Percentiles rank a stretch among this genome's conserved stretches.
phyloP scores from a whole-genome alignment of 176 grass and related monocot species.

The Ananas comosus region DNA sequence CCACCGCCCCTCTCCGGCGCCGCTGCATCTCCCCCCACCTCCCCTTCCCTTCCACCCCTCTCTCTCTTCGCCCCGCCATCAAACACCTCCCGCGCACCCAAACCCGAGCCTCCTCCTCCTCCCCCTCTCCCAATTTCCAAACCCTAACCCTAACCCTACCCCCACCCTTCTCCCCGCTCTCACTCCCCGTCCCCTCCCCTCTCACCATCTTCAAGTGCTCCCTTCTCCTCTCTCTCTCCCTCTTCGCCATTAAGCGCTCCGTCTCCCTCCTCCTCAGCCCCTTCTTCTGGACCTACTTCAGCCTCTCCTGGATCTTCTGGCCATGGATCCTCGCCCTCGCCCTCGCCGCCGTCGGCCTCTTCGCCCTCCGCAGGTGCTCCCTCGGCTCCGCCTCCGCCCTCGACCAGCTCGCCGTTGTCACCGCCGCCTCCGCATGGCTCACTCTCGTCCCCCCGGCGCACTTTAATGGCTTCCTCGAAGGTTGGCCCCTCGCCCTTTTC shows the following conservation, averaged over 20 bases:
- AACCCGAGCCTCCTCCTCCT: not conserved
- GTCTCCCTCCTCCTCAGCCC: slow-evolving; percentile 14
- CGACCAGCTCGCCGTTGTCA: slow-evolving; percentile 18
- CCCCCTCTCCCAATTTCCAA: not conserved
- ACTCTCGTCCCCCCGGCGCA: slow-evolving; percentile 25
- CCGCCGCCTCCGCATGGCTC: slow-evolving; percentile 26
- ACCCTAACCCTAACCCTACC: not conserved
- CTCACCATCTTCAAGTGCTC: not conserved
- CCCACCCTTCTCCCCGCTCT: not conserved
- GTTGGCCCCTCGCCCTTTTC: slow-evolving; percentile 19
- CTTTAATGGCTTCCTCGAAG: slow-evolving; percentile 27
- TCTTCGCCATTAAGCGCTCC: slow-evolving; percentile 12
- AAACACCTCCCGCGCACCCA: not conserved
- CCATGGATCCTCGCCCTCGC: slow-evolving; percentile 9
- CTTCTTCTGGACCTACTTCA: slow-evolving; percentile 32
- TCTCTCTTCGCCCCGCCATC: not conserved
- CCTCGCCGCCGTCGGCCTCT: slow-evolving; percentile 15
- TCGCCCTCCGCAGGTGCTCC: slow-evolving; percentile 4
- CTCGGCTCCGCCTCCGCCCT: slow-evolving; percentile 6
- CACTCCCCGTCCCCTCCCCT: not conserved
- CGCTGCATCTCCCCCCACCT: not conserved
- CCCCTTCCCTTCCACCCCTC: not conserved
- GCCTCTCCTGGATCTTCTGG: slow-evolving; percentile 28
- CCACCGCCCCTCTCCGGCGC: not conserved
- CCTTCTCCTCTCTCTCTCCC: not conserved